phyloP scores from a whole-genome alignment of 129 eudicot genomes.

The Flaveria linearis region DNA sequence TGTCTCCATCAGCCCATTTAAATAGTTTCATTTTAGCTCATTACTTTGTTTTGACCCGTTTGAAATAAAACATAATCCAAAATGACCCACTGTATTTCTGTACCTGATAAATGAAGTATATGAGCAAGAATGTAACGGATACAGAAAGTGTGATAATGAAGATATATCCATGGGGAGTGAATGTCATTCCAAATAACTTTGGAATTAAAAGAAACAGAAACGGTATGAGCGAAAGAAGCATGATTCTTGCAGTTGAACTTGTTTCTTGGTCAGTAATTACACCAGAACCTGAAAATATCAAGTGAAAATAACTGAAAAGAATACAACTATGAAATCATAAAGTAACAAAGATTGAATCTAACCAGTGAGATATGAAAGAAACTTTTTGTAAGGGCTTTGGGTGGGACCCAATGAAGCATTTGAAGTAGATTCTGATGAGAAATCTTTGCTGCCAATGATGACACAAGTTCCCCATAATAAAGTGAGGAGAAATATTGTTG shows the following conservation, averaged over 20 bases:
- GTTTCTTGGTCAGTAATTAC: slow-evolving; percentile 62
- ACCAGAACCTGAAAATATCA: slow-evolving; percentile 50
- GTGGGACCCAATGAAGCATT: slow-evolving; percentile 27
- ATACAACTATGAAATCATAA: neutral
- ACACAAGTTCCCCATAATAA: slow-evolving; percentile 81
- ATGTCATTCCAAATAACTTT: slow-evolving; percentile 37
- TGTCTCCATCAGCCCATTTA: neutral
- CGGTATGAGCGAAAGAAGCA: slow-evolving; percentile 68
- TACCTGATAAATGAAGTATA: slow-evolving; percentile 85
- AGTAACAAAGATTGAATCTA: slow-evolving; percentile 14
- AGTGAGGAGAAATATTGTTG: slow-evolving; percentile 69
- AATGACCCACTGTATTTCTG: neutral
- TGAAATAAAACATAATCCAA: slow-evolving; percentile 7
- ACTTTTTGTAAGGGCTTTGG: slow-evolving; percentile 29
- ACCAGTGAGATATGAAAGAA: slow-evolving; percentile 42
- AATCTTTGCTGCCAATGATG: slow-evolving; percentile 45
- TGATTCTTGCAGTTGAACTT: slow-evolving; percentile 56
- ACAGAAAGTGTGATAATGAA: slow-evolving; percentile 50
- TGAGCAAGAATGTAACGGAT: slow-evolving; percentile 47
- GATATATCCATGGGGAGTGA: slow-evolving; percentile 32
- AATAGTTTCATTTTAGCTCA: neutral
- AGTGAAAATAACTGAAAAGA: neutral
- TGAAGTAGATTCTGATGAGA: slow-evolving; percentile 19
- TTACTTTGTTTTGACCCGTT: neutral
- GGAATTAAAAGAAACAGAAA: slow-evolving; percentile 62